Evolutionary conservation across 2,329 filamentous ascomycete species (phyloP).

Genomic region (Ascochyta lentis): DNA sequence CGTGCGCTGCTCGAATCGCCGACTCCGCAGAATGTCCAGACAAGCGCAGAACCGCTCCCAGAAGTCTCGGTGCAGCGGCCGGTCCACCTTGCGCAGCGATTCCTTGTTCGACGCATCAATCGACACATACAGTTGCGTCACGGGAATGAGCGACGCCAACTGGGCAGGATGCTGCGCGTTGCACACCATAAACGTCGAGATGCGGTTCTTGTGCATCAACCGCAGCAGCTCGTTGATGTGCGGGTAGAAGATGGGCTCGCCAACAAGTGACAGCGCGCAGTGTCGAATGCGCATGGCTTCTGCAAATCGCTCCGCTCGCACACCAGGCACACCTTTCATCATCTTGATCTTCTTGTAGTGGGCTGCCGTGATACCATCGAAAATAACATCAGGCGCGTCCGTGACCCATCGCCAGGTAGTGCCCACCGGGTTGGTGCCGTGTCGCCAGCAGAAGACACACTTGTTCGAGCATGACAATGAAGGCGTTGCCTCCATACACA

Average conservation of each 20-base stretch:
- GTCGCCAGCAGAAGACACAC: constrained; percentile 98
- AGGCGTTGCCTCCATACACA: constrained; percentile 98
- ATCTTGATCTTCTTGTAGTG: constrained; percentile 99
- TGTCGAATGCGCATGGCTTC: constrained; percentile 94
- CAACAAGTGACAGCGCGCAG: constrained; percentile 89
- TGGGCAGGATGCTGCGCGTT: constrained; percentile 97
- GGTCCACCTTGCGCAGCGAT: constrained; percentile 84
- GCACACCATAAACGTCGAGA: constrained; percentile 94
- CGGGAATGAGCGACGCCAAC: constrained; percentile 78
- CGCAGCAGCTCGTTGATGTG: constrained; percentile 91
- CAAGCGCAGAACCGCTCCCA: constrained; percentile 96
- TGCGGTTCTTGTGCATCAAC: constrained; percentile 83
- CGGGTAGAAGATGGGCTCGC: constrained; percentile 98
- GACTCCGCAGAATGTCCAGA: constrained; percentile 84
- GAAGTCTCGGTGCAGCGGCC: constrained; percentile 92
- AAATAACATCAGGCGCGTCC: constrained; percentile 88
- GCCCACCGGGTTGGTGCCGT: constrained; percentile 95
- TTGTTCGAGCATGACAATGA: constrained; percentile 97
- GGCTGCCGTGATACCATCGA: constrained; percentile 84
- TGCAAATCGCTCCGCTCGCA: constrained; percentile 87
- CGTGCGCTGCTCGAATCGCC: constrained; percentile 84
- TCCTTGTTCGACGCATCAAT: constrained; percentile 95
- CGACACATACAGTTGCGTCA: constrained; percentile 95
- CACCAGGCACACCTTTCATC: constrained; percentile 91
- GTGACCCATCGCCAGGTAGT: constrained; percentile 98